A percentile compares a stretch with the other conserved stretches of the same genome.
These are phyloP conservation scores for Colletotrichum spinosum DNA, from an alignment of 2,329 filamentous ascomycete species.

Conservation along the genomic window DNA sequence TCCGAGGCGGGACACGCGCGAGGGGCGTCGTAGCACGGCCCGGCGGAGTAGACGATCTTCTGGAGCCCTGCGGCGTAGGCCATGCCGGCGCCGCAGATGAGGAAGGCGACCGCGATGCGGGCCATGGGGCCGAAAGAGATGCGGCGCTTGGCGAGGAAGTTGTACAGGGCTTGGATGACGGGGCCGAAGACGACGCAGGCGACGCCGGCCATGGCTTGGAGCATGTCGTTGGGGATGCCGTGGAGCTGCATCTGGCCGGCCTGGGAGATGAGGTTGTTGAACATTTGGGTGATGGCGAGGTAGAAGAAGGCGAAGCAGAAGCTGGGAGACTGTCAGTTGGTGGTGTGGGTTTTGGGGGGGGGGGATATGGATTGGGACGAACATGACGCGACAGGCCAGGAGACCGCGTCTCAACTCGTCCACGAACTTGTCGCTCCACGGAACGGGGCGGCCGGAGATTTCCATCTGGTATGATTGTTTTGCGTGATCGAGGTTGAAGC, in stretches of 20 bases:
- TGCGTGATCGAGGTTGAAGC: background rate
- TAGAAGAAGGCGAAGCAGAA: slow-evolving; percentile 25
- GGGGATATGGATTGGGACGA: background rate
- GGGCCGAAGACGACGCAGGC: slow-evolving; percentile 66
- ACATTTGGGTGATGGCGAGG: slow-evolving; percentile 64
- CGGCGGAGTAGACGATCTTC: slow-evolving; percentile 48
- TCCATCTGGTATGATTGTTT: background rate
- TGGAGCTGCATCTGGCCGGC: slow-evolving; percentile 64
- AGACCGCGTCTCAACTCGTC: slow-evolving; percentile 75
- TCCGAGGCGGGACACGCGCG: slow-evolving; percentile 42
- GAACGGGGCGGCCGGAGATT: slow-evolving; percentile 47
- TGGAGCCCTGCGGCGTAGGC: slow-evolving; percentile 62
- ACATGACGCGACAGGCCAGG: slow-evolving; percentile 78
- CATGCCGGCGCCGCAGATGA: slow-evolving; percentile 60
- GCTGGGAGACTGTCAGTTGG: too few species aligned
- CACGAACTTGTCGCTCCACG: slow-evolving; percentile 77
- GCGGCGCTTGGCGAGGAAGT: slow-evolving; percentile 56
- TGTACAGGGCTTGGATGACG: slow-evolving; percentile 65
- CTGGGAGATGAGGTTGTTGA: slow-evolving; percentile 66
- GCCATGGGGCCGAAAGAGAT: slow-evolving; percentile 65
- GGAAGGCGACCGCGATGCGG: slow-evolving; percentile 63
- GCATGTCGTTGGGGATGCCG: slow-evolving; percentile 65
- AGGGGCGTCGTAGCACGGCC: slow-evolving; percentile 38
- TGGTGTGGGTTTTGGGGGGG: too few species aligned
- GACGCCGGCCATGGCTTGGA: slow-evolving; percentile 66